phyloP scores from a whole-genome alignment of 2,329 filamentous ascomycete genomes.

The Fusarium scirpi region DNA sequence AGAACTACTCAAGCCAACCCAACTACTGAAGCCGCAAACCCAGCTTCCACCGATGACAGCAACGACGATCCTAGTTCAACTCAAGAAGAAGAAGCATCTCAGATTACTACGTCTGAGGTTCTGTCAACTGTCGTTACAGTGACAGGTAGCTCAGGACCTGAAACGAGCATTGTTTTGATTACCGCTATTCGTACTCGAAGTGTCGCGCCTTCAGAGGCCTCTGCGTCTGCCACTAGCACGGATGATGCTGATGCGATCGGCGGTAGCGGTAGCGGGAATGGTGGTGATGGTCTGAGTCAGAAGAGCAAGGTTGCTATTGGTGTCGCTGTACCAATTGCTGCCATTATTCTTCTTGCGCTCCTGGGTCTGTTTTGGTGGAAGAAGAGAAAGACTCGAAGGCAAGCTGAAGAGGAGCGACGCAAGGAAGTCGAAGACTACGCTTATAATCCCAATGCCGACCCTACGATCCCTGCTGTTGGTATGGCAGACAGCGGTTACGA shows the following conservation, averaged over 20 bases:
- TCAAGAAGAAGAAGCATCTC: constrained; percentile 22
- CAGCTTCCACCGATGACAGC: constrained; percentile 26
- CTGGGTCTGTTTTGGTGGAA: constrained; percentile 87
- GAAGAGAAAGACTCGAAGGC: constrained; percentile 86
- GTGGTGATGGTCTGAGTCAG: constrained; percentile 64
- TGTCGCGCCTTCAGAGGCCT: constrained; percentile 13
- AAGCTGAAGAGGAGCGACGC: constrained; percentile 85
- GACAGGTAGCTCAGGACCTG: constrained; percentile 35
- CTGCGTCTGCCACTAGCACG: constrained; percentile 44
- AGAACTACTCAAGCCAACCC: constrained; percentile 22
- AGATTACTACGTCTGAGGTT: constrained; percentile 28
- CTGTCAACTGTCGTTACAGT: constrained; percentile 45
- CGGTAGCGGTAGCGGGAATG: constrained; percentile 33
- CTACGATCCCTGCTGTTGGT: constrained; percentile 72
- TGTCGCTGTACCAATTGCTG: constrained; percentile 92
- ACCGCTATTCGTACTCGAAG: constrained; percentile 43
- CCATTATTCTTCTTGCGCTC: constrained; percentile 83
- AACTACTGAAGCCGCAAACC: constrained; percentile 19
- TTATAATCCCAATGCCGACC: constrained; percentile 97
- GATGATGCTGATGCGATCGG: constrained; percentile 48
- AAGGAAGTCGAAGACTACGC: constrained; percentile 98
- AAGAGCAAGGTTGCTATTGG: constrained; percentile 87
- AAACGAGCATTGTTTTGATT: constrained; percentile 47
- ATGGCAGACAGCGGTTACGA: constrained; percentile 70
- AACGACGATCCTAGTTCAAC: constrained; percentile 28